phyloP scores from a whole-genome alignment of 1,284 basidiomycete species.

The Malassezia nana region DNA sequence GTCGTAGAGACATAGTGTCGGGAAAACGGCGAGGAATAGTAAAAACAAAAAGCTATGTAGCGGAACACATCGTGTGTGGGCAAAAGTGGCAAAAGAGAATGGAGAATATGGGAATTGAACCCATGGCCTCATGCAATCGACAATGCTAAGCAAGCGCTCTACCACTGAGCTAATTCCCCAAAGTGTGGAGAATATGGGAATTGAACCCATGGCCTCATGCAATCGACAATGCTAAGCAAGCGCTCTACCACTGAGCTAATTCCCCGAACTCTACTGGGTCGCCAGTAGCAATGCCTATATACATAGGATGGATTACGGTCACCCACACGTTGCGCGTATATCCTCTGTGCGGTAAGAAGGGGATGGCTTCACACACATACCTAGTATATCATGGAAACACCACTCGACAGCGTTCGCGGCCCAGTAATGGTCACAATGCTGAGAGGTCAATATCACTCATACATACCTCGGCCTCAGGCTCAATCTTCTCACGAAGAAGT shows the following conservation, averaged over 20 bases:
- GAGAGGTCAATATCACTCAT: neutral
- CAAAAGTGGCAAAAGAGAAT: neutral
- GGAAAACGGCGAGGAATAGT: neutral
- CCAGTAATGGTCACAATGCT: constrained; percentile 52
- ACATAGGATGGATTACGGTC: neutral
- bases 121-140: constrained; percentile 21
- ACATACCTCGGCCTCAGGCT: constrained; percentile 51
- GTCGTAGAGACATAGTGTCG: neutral
- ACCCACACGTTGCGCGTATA: constrained; percentile 12
- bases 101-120: constrained; percentile 24
- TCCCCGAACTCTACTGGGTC: constrained; percentile 6
- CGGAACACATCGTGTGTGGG: neutral
- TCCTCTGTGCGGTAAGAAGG: constrained; percentile 19
- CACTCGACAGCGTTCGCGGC: constrained; percentile 58
- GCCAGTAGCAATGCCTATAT: neutral
- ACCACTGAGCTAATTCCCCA: constrained; percentile 23
- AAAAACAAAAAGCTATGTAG: neutral
- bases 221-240: constrained; percentile 19
- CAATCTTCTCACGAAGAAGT: constrained; percentile 53
- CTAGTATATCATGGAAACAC: constrained; percentile 50
- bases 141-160: constrained; percentile 22
- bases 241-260: constrained; percentile 24
- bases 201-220: constrained; percentile 24
- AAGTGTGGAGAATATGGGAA: constrained; percentile 21
- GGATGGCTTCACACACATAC: constrained; percentile 1